Evolutionary conservation across 768 basidiomycete species (phyloP), one percentile per base, ranked within the genome.

Genomic region (Psilocybe azurescens): DNA sequence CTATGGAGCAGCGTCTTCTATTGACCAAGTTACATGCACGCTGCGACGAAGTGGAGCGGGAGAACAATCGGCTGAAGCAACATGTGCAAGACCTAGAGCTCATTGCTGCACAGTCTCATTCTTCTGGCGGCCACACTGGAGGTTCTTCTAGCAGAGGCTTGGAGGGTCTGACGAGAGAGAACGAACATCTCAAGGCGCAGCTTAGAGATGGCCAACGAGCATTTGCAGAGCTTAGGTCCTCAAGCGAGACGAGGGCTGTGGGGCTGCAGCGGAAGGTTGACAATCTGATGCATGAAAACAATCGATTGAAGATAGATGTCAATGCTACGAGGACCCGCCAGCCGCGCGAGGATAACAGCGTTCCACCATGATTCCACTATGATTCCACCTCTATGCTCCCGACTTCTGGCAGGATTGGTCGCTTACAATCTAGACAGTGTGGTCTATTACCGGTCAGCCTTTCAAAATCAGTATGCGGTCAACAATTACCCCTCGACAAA

Each of bases 1-100:
- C 76, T 2, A 78, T 78, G 67, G 73, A 78, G 51, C 73, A 72
- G 41, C 59, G 78, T 10, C 65, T 80, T 2, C 61, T 80, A 13
- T 72, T 77, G 16, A 72, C 68, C 18, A 67, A 65, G 29, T 75
- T 70, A 7, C 74, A 77, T 41, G 70, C 70, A 10, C 67, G 65
- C 47, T 55, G 66, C 38, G 78, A 79, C n/a, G 72, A 74, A 29
- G 61, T 78, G 18, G 68, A 70, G 24, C 70, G 74, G 53, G 69
- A 74, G 55, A 81, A 81, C 60, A 61, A 70, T 32, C 64, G 70
- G 16, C 65, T 80, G 52, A 72, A 67, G 36, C 54, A 68, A 24
- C 70, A 72, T 47, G 67, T 78, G 0, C 66, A 66, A 59, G 78
- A 79, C 38, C 61, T 78, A 55, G 75, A 77, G 49, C 58, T 71